These are phyloP conservation scores for Backusella tuberculispora DNA, from an alignment of 192 early-diverging fungal genomes.

Conservation along the genomic window DNA sequence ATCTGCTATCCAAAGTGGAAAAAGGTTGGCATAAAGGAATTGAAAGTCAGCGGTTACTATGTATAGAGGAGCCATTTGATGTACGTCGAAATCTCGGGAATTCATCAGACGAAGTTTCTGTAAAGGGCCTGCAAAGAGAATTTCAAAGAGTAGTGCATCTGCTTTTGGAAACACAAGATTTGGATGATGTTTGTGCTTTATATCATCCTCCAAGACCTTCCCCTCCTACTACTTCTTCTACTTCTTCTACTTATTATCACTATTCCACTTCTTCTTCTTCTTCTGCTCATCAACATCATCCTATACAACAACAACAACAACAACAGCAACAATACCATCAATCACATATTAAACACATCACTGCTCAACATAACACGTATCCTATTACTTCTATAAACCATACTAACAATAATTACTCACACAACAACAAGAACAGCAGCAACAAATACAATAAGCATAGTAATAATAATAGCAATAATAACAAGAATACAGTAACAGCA, in stretches of 20 bases:
- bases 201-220: slow-evolving; percentile 2
- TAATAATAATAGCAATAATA: not conserved
- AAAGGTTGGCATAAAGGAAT: slow-evolving; percentile 88
- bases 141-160: slow-evolving; percentile 70
- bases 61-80: slow-evolving; percentile 94
- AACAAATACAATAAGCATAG: not conserved
- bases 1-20: slow-evolving; percentile 76
- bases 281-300: slow-evolving; percentile 2
- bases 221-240: not conserved
- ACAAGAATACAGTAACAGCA: not conserved
- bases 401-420: slow-evolving; percentile 1
- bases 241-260: not conserved
- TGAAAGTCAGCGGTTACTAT: slow-evolving; percentile 66
- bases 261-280: not conserved
- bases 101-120: slow-evolving; percentile 77
- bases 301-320: not conserved
- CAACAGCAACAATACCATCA: not conserved
- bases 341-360: slow-evolving; percentile 5
- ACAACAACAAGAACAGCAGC: not conserved
- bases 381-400: not conserved
- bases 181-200: slow-evolving; percentile 18
- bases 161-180: slow-evolving; percentile 15
- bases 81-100: slow-evolving; percentile 89
- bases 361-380: not conserved
- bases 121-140: slow-evolving; percentile 81